A percentile compares a stretch with the other conserved stretches of the same genome.
phyloP scores from a whole-genome alignment of 73 alveolate genomes.

The Chromera velia region DNA sequence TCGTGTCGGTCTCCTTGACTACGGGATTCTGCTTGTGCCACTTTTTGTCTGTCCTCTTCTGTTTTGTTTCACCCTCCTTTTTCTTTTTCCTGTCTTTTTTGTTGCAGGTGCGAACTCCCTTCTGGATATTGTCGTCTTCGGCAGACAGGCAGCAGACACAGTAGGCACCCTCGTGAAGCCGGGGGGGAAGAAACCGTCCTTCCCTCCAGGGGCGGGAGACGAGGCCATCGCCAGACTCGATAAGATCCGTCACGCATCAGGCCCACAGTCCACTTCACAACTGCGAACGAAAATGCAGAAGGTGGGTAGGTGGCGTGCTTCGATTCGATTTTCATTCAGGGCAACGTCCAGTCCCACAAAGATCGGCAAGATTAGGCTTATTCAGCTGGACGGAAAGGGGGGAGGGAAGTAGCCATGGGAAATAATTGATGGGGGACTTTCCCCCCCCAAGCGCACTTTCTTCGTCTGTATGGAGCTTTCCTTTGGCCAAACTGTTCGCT shows the following conservation, averaged over 20 bases:
- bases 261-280: conserved; percentile 71
- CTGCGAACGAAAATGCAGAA: conserved; percentile 72
- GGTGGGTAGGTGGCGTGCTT: background rate
- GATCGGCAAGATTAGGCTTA: background rate
- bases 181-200: conserved; percentile 5
- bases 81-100: too few relatives aligned
- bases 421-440: too few relatives aligned
- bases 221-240: conserved; percentile 76
- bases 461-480: too few relatives aligned
- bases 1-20: too few relatives aligned
- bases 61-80: too few relatives aligned
- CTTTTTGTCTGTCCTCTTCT: too few relatives aligned
- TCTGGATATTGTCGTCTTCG: conserved; percentile 91
- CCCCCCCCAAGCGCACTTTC: too few relatives aligned
- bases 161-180: conserved; percentile 14
- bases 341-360: background rate
- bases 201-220: conserved; percentile 81
- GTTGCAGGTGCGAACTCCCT: conserved; percentile 94
- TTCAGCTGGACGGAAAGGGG: background rate
- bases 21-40: too few relatives aligned
- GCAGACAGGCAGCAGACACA: conserved; percentile 38
- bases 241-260: conserved; percentile 68
- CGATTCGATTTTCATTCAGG: background rate
- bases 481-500: too few relatives aligned
- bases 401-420: too few relatives aligned